These are phyloP conservation scores for Bisporella sp. DNA, from an alignment of 2,329 filamentous ascomycete species.

Conservation along the genomic window DNA sequence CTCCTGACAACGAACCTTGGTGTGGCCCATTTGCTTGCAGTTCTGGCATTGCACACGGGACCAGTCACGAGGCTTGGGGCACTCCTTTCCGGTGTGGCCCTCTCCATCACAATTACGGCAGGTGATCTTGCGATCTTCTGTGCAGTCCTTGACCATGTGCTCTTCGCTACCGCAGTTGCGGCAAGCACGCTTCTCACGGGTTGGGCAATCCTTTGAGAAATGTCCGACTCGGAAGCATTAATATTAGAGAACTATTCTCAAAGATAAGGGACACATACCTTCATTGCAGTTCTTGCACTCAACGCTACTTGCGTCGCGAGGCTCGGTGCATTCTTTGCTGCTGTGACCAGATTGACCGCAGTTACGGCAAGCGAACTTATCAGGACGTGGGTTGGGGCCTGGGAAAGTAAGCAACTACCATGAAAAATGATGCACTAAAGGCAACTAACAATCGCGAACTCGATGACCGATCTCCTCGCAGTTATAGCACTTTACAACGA, in stretches of 20 bases:
- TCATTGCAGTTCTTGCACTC: slow-evolving; percentile 30
- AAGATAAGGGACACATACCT: slow-evolving; percentile 10
- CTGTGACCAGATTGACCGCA: slow-evolving; percentile 41
- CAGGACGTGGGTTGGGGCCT: slow-evolving; percentile 51
- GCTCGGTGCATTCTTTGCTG: slow-evolving; percentile 37
- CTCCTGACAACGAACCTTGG: slow-evolving; percentile 33
- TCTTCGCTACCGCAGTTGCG: slow-evolving; percentile 57
- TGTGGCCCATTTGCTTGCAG: slow-evolving; percentile 41
- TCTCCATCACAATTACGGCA: slow-evolving; percentile 55
- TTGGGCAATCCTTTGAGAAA: slow-evolving; percentile 54
- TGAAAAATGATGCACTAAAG: not conserved
- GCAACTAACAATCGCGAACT: slow-evolving; percentile 59
- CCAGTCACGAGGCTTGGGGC: slow-evolving; percentile 49
- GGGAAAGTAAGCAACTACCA: not conserved
- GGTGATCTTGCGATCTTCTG: slow-evolving; percentile 7
- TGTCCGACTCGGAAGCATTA: slow-evolving; percentile 44
- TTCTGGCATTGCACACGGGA: slow-evolving; percentile 52
- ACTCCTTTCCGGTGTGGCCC: slow-evolving; percentile 51
- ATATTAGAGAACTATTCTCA: not conserved
- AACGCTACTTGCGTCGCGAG: slow-evolving; percentile 45
- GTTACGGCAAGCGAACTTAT: slow-evolving; percentile 62
- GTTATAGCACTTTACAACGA: slow-evolving; percentile 55
- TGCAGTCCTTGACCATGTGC: slow-evolving; percentile 50
- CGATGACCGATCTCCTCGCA: slow-evolving; percentile 59
- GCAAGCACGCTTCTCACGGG: slow-evolving; percentile 47